Evolutionary conservation across 2,329 filamentous ascomycete species (phyloP).

Genomic region (Fusarium beomiforme): DNA sequence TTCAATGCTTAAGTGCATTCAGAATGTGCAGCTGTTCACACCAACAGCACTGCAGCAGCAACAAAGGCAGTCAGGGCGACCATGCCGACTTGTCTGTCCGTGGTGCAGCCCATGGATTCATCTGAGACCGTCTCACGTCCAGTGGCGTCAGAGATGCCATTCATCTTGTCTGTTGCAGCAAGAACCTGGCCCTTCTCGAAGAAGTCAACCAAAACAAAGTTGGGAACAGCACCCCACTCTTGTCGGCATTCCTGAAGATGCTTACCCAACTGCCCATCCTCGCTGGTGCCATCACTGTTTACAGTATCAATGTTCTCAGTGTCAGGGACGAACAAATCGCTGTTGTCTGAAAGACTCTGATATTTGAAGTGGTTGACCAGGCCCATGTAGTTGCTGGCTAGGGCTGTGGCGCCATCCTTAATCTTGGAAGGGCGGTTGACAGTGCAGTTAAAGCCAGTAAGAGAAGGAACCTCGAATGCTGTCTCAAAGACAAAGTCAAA

Average conservation of each 20-base stretch:
- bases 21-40: slow-evolving; percentile 29
- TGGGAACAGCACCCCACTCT: slow-evolving; percentile 72
- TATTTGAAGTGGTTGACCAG: slow-evolving; percentile 87
- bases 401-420: slow-evolving; percentile 59
- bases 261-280: slow-evolving; percentile 62
- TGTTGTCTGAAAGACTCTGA: slow-evolving; percentile 60
- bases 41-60: slow-evolving; percentile 53
- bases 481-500: slow-evolving; percentile 79
- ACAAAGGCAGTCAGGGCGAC: slow-evolving; percentile 57
- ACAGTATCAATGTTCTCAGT: slow-evolving; percentile 68
- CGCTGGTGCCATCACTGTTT: slow-evolving; percentile 68
- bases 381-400: slow-evolving; percentile 70
- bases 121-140: slow-evolving; percentile 47
- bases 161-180: slow-evolving; percentile 73
- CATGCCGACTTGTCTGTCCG: slow-evolving; percentile 42
- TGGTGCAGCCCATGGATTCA: slow-evolving; percentile 27
- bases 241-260: slow-evolving; percentile 64
- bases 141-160: slow-evolving; percentile 58
- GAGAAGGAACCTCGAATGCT: slow-evolving; percentile 69
- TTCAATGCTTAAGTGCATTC: not conserved
- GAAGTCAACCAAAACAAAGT: slow-evolving; percentile 82
- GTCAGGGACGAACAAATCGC: slow-evolving; percentile 65
- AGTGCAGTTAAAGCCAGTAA: slow-evolving; percentile 76
- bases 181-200: slow-evolving; percentile 78
- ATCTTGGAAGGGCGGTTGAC: slow-evolving; percentile 71